phyloP scores from a whole-genome alignment of 2,329 filamentous ascomycete genomes.

The Aaosphaeria arxii region DNA sequence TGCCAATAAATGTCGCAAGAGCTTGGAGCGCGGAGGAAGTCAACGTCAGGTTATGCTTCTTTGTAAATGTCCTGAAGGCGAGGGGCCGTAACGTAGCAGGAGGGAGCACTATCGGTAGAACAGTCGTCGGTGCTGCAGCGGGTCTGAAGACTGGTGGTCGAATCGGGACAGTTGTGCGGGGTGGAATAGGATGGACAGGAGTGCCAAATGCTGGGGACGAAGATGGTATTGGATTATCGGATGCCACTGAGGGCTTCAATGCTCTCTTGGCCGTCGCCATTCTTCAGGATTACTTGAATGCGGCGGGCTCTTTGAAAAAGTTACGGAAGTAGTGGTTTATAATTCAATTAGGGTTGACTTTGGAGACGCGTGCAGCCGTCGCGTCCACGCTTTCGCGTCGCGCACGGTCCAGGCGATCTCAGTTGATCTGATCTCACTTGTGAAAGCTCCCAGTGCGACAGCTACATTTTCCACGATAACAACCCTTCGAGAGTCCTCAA shows the following conservation, averaged over 20 bases:
- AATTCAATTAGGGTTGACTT: too few relatives aligned
- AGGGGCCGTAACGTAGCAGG: slow-evolving; percentile 82
- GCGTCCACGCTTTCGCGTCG: slow-evolving; percentile 17
- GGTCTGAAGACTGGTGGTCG: slow-evolving; percentile 47
- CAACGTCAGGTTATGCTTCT: slow-evolving; percentile 93
- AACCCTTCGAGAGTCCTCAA: background rate
- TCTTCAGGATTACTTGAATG: background rate
- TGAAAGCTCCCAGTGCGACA: too few relatives aligned
- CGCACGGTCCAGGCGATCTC: background rate
- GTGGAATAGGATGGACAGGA: slow-evolving; percentile 73
- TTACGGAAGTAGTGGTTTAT: background rate
- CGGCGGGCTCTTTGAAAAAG: background rate
- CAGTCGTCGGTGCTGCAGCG: slow-evolving; percentile 55
- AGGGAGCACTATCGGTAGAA: slow-evolving; percentile 86
- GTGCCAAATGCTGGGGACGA: slow-evolving; percentile 90
- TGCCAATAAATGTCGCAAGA: slow-evolving; percentile 84
- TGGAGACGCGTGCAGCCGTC: slow-evolving; percentile 3
- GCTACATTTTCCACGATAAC: too few relatives aligned
- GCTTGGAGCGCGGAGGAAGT: slow-evolving; percentile 82
- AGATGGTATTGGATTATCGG: slow-evolving; percentile 67
- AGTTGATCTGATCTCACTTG: too few relatives aligned
- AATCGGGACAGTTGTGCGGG: slow-evolving; percentile 42
- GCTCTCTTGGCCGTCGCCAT: slow-evolving; percentile 30
- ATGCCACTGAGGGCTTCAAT: slow-evolving; percentile 26
- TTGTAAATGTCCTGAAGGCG: slow-evolving; percentile 93